Percentiles rank a stretch among this genome's conserved stretches.
Conservation (phyloP, 768 basidiomycete genomes). For the Chlorophyllum brunneum region DNA sequence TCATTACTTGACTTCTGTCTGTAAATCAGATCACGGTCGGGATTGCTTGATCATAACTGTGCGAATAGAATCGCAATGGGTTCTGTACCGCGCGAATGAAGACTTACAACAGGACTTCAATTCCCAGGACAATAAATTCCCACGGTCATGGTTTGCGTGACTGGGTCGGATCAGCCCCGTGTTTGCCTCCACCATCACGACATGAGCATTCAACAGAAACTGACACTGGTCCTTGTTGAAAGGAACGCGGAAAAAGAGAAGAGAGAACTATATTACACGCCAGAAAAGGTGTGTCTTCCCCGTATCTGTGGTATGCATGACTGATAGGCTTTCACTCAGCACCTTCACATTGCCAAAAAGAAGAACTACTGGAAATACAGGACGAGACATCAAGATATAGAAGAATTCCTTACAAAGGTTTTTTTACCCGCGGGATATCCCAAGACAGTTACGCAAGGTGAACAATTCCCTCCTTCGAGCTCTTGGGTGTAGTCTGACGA, state of each 20-base stretch:
- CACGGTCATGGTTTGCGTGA: too few relatives aligned
- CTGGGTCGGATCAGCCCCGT: too few relatives aligned
- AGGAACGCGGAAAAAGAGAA: not conserved
- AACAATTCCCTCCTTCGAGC: not conserved
- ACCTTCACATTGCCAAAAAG: not conserved
- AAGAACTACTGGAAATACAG: not conserved
- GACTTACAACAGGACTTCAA: too few relatives aligned
- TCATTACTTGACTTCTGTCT: too few relatives aligned
- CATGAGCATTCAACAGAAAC: too few relatives aligned
- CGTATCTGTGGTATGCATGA: not conserved
- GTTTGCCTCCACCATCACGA: too few relatives aligned
- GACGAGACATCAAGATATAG: not conserved
- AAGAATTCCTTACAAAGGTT: slow-evolving; percentile 7
- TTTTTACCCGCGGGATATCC: slow-evolving; percentile 17
- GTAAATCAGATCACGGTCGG: too few relatives aligned
- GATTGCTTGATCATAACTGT: too few relatives aligned
- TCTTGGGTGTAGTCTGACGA: not conserved
- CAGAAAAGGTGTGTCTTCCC: not conserved
- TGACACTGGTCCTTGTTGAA: not conserved
- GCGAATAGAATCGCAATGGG: too few relatives aligned
- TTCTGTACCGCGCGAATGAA: too few relatives aligned
- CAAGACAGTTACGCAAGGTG: slow-evolving; percentile 15
- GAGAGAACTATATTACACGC: not conserved
- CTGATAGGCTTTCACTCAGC: not conserved
- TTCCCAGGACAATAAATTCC: too few relatives aligned